phyloP scores from a whole-genome alignment of 129 eudicot genomes.

The Ambrosia artemisiifolia region DNA sequence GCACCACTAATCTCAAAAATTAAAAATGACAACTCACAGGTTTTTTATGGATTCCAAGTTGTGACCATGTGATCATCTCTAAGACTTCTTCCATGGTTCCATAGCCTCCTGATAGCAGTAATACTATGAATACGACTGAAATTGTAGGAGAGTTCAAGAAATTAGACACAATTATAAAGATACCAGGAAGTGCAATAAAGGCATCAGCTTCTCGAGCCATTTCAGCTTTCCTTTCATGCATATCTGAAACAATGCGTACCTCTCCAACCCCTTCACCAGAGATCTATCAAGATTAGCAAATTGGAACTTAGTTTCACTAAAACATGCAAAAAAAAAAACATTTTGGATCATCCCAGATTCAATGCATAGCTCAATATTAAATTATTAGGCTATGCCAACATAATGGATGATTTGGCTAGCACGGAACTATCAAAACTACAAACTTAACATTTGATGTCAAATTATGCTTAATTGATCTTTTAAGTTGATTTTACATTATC shows the following conservation, averaged over 20 bases:
- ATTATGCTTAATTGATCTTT: neutral
- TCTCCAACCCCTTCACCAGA: slow-evolving; percentile 92
- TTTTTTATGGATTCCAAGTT: slow-evolving; percentile 89
- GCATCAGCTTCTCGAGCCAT: slow-evolving; percentile 95
- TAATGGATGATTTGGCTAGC: neutral
- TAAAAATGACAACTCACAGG: slow-evolving; percentile 41
- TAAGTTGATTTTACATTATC: neutral
- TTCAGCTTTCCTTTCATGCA: slow-evolving; percentile 96
- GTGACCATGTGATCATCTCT: slow-evolving; percentile 98
- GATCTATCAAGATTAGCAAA: slow-evolving; percentile 44
- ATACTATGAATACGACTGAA: slow-evolving; percentile 2
- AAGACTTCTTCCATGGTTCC: slow-evolving; percentile 97
- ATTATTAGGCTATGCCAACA: neutral
- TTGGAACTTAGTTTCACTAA: neutral
- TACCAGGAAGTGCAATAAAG: slow-evolving; percentile 97
- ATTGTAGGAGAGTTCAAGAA: slow-evolving; percentile 15
- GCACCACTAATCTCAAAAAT: neutral
- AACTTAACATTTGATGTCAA: neutral
- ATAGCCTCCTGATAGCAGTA: slow-evolving; percentile 65
- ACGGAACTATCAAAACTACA: neutral
- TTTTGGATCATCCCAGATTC: neutral
- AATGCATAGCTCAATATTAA: neutral
- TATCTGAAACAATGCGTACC: slow-evolving; percentile 76
- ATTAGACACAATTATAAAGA: neutral
- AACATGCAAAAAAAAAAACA: neutral